Evolutionary conservation across 2,329 filamentous ascomycete species (phyloP), one percentile per base, ranked within the genome.

Genomic region (Dactylonectria macrodidyma): DNA sequence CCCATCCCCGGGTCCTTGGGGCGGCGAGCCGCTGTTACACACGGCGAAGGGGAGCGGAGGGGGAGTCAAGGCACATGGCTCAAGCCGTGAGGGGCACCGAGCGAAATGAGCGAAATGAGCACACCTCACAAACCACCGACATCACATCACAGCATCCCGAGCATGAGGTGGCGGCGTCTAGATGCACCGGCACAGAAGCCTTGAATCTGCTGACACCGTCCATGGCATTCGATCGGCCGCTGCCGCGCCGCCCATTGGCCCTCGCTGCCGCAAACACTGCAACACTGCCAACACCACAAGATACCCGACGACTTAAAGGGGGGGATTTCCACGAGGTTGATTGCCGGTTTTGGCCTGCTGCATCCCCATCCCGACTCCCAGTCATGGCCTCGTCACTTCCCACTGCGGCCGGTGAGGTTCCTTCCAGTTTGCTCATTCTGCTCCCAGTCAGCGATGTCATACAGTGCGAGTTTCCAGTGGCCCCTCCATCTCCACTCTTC

Each of bases 111-210:
- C 26, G 26, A 30, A 7, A 30, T 30, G 26, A 30, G 26, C 26
- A 30, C 26, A 30, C 26, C 26, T 30, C 26, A 7, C 26, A 30
- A 30, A 30, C 26, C 26, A 30, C 26, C 26, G 26, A 44, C 41
- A 44, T 44, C 38, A 44, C 38, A 44, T n/a, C 41, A 44, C 16
- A 33, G 48, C 48, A 51, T 51, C 48, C 7, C 14, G 14, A 51
- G 16, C 48, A 30, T 26, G 14, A 14, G 26, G 48, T 33, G 48
- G 48, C 47, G 47, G 24, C 50, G 30, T 52, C 50, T 22, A 22
- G 50, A 22, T 16, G 50, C 50, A 52, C 26, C 10, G 8, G 50
- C 50, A 34, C 50, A 52, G 50, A 19, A 34, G 50, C 50, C 30
- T n/a, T 10, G 16, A 52, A 33, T 33, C 30, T 30, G 50, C 50